Percentiles rank a stretch among this genome's conserved stretches.
These are phyloP conservation scores for Phytophthora quininea DNA, from an alignment of 352 stramenopile genomes.

Conservation along the genomic window DNA sequence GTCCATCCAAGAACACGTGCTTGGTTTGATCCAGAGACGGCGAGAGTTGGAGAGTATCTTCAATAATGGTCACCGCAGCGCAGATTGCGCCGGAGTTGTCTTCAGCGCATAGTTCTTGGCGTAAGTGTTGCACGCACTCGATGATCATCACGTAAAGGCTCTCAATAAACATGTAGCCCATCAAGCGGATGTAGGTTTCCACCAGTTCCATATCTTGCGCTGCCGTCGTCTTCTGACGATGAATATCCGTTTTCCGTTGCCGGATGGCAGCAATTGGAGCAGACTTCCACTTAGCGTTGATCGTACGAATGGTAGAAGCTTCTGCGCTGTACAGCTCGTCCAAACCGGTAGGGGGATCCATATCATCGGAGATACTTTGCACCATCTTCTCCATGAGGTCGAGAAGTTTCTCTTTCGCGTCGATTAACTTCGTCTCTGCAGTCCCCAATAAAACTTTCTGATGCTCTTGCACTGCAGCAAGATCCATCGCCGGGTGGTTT, in stretches of 20 bases:
- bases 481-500: conserved; percentile 29
- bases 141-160: conserved; percentile 75
- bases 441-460: conserved; percentile 45
- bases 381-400: conserved; percentile 59
- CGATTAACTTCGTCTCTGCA: conserved; percentile 67
- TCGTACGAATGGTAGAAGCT: conserved; percentile 42
- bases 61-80: conserved; percentile 52
- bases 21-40: conserved; percentile 59
- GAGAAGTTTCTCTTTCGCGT: conserved; percentile 69
- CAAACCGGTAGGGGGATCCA: conserved; percentile 48
- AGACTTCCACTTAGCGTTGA: conserved; percentile 71
- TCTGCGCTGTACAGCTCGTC: conserved; percentile 60
- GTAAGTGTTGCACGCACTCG: conserved; percentile 40
- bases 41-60: conserved; percentile 45
- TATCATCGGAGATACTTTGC: conserved; percentile 42
- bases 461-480: conserved; percentile 51
- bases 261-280: conserved; percentile 56
- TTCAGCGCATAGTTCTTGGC: conserved; percentile 41
- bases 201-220: conserved; percentile 52
- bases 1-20: conserved; percentile 52
- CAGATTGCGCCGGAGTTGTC: conserved; percentile 51
- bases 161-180: conserved; percentile 77
- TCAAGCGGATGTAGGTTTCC: conserved; percentile 56
- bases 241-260: conserved; percentile 35
- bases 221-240: conserved; percentile 51